These are phyloP conservation scores for Coemansia sp. DNA, from an alignment of 192 early-diverging fungal species.

Conservation along the genomic window DNA sequence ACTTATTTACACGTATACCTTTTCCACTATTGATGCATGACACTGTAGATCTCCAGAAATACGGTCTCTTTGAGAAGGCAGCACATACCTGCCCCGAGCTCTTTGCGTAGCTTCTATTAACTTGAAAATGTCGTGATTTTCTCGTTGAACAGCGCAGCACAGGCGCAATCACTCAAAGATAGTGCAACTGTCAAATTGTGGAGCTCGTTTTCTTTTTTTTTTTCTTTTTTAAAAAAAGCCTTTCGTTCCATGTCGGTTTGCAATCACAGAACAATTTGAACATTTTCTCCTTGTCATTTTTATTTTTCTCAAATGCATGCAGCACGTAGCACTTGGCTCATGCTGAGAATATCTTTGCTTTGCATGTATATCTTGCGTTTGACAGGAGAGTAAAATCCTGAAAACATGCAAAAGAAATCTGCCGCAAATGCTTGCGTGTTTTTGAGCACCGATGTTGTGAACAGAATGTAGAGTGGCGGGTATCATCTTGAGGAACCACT, in stretches of 20 bases:
- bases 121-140: background rate
- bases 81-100: constrained; percentile 36
- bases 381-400: too few relatives aligned
- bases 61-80: constrained; percentile 48
- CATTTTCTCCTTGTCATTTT: background rate
- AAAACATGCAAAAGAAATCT: background rate
- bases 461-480: background rate
- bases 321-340: constrained; percentile 1
- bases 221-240: background rate
- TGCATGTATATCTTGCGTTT: background rate
- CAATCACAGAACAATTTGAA: background rate
- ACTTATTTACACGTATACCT: constrained; percentile 2
- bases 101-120: constrained; percentile 16
- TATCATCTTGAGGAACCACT: background rate
- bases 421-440: background rate
- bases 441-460: background rate
- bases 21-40: constrained; percentile 8
- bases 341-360: background rate
- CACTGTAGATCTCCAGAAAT: constrained; percentile 45
- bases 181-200: too few relatives aligned
- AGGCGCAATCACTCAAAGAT: too few relatives aligned
- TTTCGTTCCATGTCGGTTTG: background rate
- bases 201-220: background rate
- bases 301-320: background rate
- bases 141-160: too few relatives aligned